Base-by-base conservation (phyloP, 2,329 filamentous ascomycete genomes). In the Meredithiella fracta region DNA sequence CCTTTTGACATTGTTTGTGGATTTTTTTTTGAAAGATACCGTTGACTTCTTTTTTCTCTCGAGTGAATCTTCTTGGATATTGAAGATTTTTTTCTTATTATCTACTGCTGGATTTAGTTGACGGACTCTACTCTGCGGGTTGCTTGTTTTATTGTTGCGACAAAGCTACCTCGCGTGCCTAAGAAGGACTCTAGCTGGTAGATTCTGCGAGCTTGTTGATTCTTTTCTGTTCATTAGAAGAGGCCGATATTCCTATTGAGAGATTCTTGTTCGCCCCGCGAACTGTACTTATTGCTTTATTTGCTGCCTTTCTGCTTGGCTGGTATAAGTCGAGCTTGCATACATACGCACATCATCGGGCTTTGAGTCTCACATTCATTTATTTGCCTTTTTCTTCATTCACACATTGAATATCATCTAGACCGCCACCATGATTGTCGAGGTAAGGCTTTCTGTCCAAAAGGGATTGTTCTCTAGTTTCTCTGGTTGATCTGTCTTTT, bases 371-470 rank as follows among this genome's bases (percentile, higher is more conserved):
- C 15, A 22, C 8, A 44, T 5, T 20, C 20, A 22, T 17, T 20
- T 20, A 22, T 17, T 8, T 8, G 14, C 4, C 40, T n/a, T 20
- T 44, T 44, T 15, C 15, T 44, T 22, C 40, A 17, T 20, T 44
- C 20, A 8, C 40, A 17, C 17, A 44, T 22, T 44, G 8, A 4
- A 17, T 44, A 8, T 3, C 40, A 44, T 20, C 40, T 44, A 42
- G 37, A 25, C 20, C 38, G 17, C 56, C 60, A 62, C 56, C 37
- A 68, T 69, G 66, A 64, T 66, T 51, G 64, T 68, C 11, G 60
- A 64, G 61, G 65, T 65, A 61, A 65, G 64, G 44, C 34, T 25
- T 47, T 22, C 17, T 8, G 15, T 34, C 11, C 5, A 5, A 34
- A 11, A 34, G 29, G 29, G 15, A n/a, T 20, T 44, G 15, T n/a